phyloP scores from a whole-genome alignment of 2,329 filamentous ascomycete species.

The Neonectria hederae region DNA sequence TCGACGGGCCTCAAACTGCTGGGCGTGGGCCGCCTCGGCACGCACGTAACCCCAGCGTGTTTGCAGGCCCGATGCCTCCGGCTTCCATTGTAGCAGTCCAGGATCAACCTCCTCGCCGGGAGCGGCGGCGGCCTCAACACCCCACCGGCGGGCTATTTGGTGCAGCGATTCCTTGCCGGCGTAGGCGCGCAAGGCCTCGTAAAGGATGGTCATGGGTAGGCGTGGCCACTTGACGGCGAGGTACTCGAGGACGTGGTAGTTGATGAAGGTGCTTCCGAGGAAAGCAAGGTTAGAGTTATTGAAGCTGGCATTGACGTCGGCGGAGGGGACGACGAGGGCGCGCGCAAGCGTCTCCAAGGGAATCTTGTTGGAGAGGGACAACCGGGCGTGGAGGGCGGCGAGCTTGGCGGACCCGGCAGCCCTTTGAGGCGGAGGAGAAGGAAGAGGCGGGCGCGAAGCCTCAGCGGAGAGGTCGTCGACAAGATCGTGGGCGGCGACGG shows the following conservation, averaged over 20 bases:
- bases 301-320: constrained; percentile 80
- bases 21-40: constrained; percentile 56
- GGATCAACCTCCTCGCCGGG: constrained; percentile 93
- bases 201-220: constrained; percentile 87
- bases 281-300: constrained; percentile 89
- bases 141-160: constrained; percentile 84
- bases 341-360: constrained; percentile 88
- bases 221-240: constrained; percentile 90
- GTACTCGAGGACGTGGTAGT: constrained; percentile 89
- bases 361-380: constrained; percentile 82
- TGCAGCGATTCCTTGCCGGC: constrained; percentile 78
- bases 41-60: constrained; percentile 63
- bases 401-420: constrained; percentile 85
- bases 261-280: constrained; percentile 83
- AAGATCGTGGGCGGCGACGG: constrained; percentile 37
- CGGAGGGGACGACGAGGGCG: constrained; percentile 84
- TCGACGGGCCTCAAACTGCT: constrained; percentile 63
- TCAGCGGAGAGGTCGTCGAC: constrained; percentile 31
- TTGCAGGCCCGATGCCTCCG: constrained; percentile 56
- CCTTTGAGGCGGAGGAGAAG: constrained; percentile 75
- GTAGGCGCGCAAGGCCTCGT: constrained; percentile 86
- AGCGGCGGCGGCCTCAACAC: constrained; percentile 85
- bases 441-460: constrained; percentile 55
- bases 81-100: constrained; percentile 83
- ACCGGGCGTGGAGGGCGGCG: constrained; percentile 88